Evolutionary conservation across 2,329 filamentous ascomycete genomes (phyloP).

Genomic region (Aspergillus amoenus): DNA sequence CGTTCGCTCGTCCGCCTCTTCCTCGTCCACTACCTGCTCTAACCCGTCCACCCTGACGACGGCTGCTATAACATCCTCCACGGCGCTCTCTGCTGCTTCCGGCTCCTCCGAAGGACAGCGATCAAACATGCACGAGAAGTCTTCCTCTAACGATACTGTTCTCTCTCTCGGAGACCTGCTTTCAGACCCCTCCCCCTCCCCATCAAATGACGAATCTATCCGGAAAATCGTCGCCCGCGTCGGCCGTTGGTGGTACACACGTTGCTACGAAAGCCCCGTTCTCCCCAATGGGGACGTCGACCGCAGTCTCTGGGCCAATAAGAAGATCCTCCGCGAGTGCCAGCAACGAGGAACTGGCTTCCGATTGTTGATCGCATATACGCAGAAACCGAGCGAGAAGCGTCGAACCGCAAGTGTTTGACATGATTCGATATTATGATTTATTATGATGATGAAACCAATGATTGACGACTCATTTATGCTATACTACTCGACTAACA

Average conservation of each 20-base stretch:
- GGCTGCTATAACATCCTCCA: slow-evolving; percentile 25
- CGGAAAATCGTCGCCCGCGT: slow-evolving; percentile 90
- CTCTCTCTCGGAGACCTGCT: slow-evolving; percentile 68
- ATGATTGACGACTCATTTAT: slow-evolving; percentile 1
- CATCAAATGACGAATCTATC: slow-evolving; percentile 76
- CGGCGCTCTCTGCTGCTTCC: slow-evolving; percentile 22
- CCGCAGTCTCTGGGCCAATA: slow-evolving; percentile 77
- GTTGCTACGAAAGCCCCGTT: slow-evolving; percentile 78
- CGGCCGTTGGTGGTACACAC: slow-evolving; percentile 93
- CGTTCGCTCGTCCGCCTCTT: slow-evolving; percentile 41
- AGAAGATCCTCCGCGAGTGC: slow-evolving; percentile 74
- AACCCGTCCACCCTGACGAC: slow-evolving; percentile 31
- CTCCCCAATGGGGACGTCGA: slow-evolving; percentile 49
- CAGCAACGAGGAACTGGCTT: slow-evolving; percentile 83
- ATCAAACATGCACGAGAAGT: slow-evolving; percentile 25
- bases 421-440: neutral
- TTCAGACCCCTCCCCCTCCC: slow-evolving; percentile 66
- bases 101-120: slow-evolving; percentile 21
- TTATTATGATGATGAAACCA: slow-evolving; percentile 11
- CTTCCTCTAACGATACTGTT: slow-evolving; percentile 39
- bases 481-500: neutral
- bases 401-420: slow-evolving; percentile 47
- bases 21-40: slow-evolving; percentile 41
- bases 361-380: slow-evolving; percentile 87
- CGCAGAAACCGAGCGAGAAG: slow-evolving; percentile 67